Base-by-base conservation (phyloP, 2,329 filamentous ascomycete species). In the Elsinoe fawcettii region DNA sequence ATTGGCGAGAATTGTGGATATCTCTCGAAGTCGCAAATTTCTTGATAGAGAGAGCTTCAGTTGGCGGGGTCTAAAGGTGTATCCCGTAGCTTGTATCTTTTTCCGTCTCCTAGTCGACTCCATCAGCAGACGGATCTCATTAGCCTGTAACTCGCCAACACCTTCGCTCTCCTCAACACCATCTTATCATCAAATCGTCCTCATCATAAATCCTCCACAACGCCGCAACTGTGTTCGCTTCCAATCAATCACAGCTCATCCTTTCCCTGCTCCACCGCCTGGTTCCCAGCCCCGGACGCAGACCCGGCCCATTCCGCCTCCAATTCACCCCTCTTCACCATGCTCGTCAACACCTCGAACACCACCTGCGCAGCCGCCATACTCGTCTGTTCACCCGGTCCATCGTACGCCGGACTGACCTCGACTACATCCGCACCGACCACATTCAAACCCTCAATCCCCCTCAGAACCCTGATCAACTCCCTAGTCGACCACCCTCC, bases 351-450 rank as follows among this genome's bases (percentile, higher is more conserved):
- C n/a, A 95, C 80, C 75, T 95, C 90, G 69, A 86, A 95, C 0
- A 83, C 88, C 37, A 95, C 81, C 77, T 95, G 90, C 39, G 89
- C 89, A 1, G 83, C 90, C 14, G 88, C 89, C 62, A 95, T 72
- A 11, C 88, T 87, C 37, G 90, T 96, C 66, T 85, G 85, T 74
- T 95, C 90, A 1, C 84, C 88, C 5, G 75, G 75, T 9, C 86
- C 85, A 75, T 96, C 89, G 68, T 95, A 96, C 11, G 87, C 87
- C 0, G 90, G 90, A 43, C 86, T 83, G 7, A 95, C 88, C 76
- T 96, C 91, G 4, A 96, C 91, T 51, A 96, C 82, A 72, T 96
- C 91, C 0, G 90, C 91, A 1, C 90, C 91, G 2, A 96, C 88
- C 3, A 96, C 74, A 67, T 96, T 95, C 69, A 96, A 70, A 0